Percentiles rank a stretch among this genome's conserved stretches.
phyloP scores from a whole-genome alignment of 805 yeast species.

The Priceomyces melissophilus region DNA sequence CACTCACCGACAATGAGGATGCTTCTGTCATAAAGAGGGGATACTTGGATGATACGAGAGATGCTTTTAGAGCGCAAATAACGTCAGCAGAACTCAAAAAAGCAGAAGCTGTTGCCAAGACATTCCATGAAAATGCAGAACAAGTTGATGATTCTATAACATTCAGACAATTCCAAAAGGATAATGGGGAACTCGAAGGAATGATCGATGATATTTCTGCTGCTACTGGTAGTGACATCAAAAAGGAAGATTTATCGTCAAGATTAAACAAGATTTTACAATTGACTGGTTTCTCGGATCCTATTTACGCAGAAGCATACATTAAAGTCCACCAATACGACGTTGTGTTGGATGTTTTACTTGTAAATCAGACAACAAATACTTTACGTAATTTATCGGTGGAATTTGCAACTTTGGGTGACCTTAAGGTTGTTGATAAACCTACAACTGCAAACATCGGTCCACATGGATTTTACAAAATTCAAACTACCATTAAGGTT shows the following conservation, averaged over 20 bases:
- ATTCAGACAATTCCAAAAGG: slow-evolving; percentile 72
- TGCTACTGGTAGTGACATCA: slow-evolving; percentile 47
- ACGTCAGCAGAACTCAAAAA: slow-evolving; percentile 56
- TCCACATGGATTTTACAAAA: slow-evolving; percentile 94
- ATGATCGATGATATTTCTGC: slow-evolving; percentile 55
- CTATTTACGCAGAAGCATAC: slow-evolving; percentile 96
- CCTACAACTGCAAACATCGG: slow-evolving; percentile 89
- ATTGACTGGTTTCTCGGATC: slow-evolving; percentile 97
- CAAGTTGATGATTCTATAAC: slow-evolving; percentile 74
- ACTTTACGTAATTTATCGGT: slow-evolving; percentile 89
- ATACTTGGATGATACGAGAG: slow-evolving; percentile 83
- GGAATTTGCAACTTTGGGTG: slow-evolving; percentile 95
- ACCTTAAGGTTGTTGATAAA: slow-evolving; percentile 87
- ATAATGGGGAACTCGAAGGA: slow-evolving; percentile 24
- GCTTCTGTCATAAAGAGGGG: slow-evolving; percentile 55
- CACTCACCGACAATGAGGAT: slow-evolving; percentile 65
- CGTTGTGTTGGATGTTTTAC: slow-evolving; percentile 86
- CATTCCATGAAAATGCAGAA: slow-evolving; percentile 59
- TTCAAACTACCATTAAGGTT: slow-evolving; percentile 87
- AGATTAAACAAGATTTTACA: slow-evolving; percentile 86
- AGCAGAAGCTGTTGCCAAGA: slow-evolving; percentile 53
- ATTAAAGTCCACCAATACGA: slow-evolving; percentile 96
- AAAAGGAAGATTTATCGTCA: slow-evolving; percentile 62
- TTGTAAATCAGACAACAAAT: slow-evolving; percentile 90
- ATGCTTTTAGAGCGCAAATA: slow-evolving; percentile 75